These are phyloP conservation scores for Hypoxylon sp. DNA, from an alignment of 2,329 filamentous ascomycete species.

Conservation along the genomic window DNA sequence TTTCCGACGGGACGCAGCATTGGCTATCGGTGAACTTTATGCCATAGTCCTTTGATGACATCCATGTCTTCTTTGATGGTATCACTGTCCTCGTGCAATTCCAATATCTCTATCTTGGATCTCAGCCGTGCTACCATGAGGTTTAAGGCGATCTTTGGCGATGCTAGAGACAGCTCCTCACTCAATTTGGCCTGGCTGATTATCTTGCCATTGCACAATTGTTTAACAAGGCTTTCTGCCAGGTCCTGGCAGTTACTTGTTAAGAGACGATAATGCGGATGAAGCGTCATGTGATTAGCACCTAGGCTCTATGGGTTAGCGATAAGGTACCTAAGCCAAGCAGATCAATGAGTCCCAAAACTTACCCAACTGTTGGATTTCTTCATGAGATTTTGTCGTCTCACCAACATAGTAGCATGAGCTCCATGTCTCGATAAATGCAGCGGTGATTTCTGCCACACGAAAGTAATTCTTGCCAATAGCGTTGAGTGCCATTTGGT, in stretches of 20 bases:
- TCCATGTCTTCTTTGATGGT: conserved; percentile 46
- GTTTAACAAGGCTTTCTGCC: conserved; percentile 52
- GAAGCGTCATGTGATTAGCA: conserved; percentile 48
- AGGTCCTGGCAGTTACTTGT: conserved; percentile 55
- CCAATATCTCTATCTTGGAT: conserved; percentile 45
- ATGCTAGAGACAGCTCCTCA: conserved; percentile 51
- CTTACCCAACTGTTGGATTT: conserved; percentile 52
- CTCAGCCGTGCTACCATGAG: conserved; percentile 52
- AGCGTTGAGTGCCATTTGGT: conserved; percentile 50
- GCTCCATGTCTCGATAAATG: conserved; percentile 51
- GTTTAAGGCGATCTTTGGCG: conserved; percentile 52
- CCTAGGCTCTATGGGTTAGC: conserved; percentile 38
- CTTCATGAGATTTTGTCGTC: conserved; percentile 52
- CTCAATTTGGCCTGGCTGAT: conserved; percentile 54
- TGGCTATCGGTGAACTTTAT: conserved; percentile 51
- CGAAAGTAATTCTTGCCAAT: conserved; percentile 52
- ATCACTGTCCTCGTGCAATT: conserved; percentile 46
- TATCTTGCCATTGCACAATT: conserved; percentile 52
- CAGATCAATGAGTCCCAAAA: neutral
- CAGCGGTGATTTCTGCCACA: conserved; percentile 51
- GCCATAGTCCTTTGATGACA: conserved; percentile 45
- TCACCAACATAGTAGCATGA: conserved; percentile 54
- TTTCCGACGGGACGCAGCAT: neutral
- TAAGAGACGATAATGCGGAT: conserved; percentile 54
- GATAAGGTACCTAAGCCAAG: neutral